Evolutionary conservation across 805 yeast genomes (phyloP).

Genomic region (Martiniozyma abietophila): DNA sequence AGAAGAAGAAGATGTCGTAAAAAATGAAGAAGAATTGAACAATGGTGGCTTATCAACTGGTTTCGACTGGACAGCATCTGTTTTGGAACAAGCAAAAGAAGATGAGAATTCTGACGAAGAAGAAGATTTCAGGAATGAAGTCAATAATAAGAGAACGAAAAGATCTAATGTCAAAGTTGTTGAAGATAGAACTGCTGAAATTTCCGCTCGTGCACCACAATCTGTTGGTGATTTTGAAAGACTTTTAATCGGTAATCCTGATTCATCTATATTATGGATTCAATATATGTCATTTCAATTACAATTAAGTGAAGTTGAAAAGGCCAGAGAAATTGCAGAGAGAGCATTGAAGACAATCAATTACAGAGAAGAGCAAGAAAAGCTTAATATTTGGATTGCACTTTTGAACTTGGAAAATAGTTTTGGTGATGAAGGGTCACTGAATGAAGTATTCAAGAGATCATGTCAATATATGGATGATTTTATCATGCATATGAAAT

Average conservation of each 20-base stretch:
- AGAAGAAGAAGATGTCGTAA: conserved; percentile 18
- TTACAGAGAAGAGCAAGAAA: conserved; percentile 87
- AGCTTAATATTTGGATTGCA: conserved; percentile 94
- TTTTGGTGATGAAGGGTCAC: conserved; percentile 78
- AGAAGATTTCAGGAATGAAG: conserved; percentile 28
- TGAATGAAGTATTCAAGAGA: conserved; percentile 73
- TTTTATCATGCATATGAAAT: conserved; percentile 65
- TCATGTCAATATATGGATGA: conserved; percentile 92
- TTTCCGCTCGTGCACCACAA: conserved; percentile 81
- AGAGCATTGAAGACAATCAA: conserved; percentile 87
- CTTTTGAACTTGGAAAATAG: conserved; percentile 86
- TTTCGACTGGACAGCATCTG: conserved; percentile 93
- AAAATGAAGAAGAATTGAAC: conserved; percentile 23
- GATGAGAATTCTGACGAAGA: conserved; percentile 41
- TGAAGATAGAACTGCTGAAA: conserved; percentile 79
- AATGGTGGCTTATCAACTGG: conserved; percentile 68
- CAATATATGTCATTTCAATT: conserved; percentile 97
- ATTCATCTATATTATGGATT: conserved; percentile 93
- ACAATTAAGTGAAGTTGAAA: conserved; percentile 87
- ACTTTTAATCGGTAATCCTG: conserved; percentile 82
- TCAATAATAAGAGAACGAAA: conserved; percentile 33
- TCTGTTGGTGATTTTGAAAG: conserved; percentile 90
- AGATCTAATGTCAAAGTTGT: conserved; percentile 33
- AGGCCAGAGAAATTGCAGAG: conserved; percentile 87
- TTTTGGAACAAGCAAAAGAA: conserved; percentile 69